Evolutionary conservation across 331 rosid species (phyloP), one percentile per base, ranked within the genome.

Genomic region (Acacia concinna): DNA sequence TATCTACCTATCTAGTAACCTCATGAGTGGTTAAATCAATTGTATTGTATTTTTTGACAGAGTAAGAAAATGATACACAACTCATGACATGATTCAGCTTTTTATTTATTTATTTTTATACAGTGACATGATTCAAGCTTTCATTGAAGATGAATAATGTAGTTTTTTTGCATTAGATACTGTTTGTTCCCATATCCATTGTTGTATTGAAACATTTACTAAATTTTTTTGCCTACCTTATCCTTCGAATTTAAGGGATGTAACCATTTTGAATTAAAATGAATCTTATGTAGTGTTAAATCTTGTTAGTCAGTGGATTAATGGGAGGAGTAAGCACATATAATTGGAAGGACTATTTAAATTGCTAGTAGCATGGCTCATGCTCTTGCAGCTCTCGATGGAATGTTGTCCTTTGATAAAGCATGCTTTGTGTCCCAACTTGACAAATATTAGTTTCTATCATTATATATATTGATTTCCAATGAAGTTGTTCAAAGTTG

Each of bases 391-490:
- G 23, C 75, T 74, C 32, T 46, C 17, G n/a, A 66, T 35, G 43
- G 71, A 60, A 74, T 8, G 60, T 3, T 41, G 27, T 27, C 49
- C 69, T 41, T 25, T 67, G 73, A 47, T 31, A 18, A 46, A 64
- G 71, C 73, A 9, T 74, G 66, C 38, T 74, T 68, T 59, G 27
- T 28, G 68, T 79, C 79, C 67, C 63, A 40, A 59, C 63, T 68
- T 13, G 49, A 32, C 5, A 41, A 43, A 57, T 56, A 54, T 72
- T 41, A 28, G 21, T 21, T 23, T 6, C 60, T 52, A 8, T 52
- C 25, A 60, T 63, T 66, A 44, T 3, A 18, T 34, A 3, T n/a
- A 67, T 73, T 73, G 47, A 65, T 32, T 41, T 64, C 17, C 5
- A 11, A n/a, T 31, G 5, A 3, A n/a, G 13, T 2, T 8, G 27